A percentile compares a stretch with the other conserved stretches of the same genome.
Evolutionary conservation across 1,139 yeast genomes (phyloP).

Genomic region (Suhomyces ambrosiae): DNA sequence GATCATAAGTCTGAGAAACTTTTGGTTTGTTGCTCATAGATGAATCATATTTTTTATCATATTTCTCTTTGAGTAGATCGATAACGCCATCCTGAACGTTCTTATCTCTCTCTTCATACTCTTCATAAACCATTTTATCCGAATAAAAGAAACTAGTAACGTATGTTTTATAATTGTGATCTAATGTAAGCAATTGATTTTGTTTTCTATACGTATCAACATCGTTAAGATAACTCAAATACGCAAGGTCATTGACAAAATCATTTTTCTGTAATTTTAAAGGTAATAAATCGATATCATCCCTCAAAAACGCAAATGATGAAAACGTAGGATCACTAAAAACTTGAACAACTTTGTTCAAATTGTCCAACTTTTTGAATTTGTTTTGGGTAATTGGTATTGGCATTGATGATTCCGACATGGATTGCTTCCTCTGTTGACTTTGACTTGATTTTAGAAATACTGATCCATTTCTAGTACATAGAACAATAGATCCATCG

Average conservation of each 20-base stretch:
- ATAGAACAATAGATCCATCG: conserved; percentile 69
- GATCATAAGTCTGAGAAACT: conserved; percentile 4
- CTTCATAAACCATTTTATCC: conserved; percentile 12
- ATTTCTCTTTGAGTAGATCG: conserved; percentile 23
- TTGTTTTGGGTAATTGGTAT: conserved; percentile 41
- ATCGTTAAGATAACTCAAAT: conserved; percentile 48
- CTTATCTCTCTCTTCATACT: conserved; percentile 13
- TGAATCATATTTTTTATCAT: conserved; percentile 21
- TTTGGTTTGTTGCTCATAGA: conserved; percentile 17
- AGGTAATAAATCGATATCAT: conserved; percentile 60
- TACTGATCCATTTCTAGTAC: conserved; percentile 70
- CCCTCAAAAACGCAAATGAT: conserved; percentile 70
- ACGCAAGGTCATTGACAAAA: conserved; percentile 49
- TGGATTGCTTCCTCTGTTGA: conserved; percentile 35
- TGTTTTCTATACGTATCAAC: conserved; percentile 29
- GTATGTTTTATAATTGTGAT: conserved; percentile 26
- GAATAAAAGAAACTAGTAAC: conserved; percentile 33
- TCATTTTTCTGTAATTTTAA: conserved; percentile 47
- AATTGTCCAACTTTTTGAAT: conserved; percentile 53
- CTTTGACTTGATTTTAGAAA: conserved; percentile 36
- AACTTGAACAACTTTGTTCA: conserved; percentile 61
- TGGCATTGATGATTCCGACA: conserved; percentile 31
- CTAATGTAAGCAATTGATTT: conserved; percentile 31
- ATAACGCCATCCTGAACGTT: conserved; percentile 3
- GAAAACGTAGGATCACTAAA: conserved; percentile 66